phyloP scores from a whole-genome alignment of 768 basidiomycete genomes.

The Kwoniella heveanensis region DNA sequence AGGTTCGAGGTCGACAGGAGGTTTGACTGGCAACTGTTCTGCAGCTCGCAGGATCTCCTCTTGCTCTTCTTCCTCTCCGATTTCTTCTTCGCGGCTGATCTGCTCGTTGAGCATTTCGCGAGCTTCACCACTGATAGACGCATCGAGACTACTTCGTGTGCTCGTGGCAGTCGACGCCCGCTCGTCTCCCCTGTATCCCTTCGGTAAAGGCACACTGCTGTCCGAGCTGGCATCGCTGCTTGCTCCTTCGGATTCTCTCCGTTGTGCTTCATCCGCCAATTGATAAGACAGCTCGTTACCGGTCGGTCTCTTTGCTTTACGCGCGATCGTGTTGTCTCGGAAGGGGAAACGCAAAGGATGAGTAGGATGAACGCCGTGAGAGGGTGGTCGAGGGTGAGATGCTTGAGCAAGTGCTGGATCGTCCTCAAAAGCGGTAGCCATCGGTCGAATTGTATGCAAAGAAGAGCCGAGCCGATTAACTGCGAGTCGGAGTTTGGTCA shows the following conservation, averaged over 20 bases:
- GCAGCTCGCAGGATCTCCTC: constrained; percentile 35
- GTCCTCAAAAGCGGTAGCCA: constrained; percentile 6
- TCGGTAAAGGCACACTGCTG: constrained; percentile 12
- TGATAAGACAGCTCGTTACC: constrained; percentile 40
- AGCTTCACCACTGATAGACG: constrained; percentile 7
- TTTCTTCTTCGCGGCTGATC: constrained; percentile 33
- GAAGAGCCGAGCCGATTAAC: constrained; percentile 43
- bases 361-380: constrained; percentile 11
- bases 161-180: neutral
- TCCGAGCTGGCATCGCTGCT: constrained; percentile 6
- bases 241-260: constrained; percentile 3
- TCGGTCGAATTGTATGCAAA: constrained; percentile 48
- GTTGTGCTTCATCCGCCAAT: constrained; percentile 19
- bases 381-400: constrained; percentile 8
- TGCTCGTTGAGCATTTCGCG: constrained; percentile 25
- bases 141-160: neutral
- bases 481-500: constrained; percentile 16
- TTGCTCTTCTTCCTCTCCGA: constrained; percentile 30
- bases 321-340: constrained; percentile 46
- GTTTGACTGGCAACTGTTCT: neutral
- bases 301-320: constrained; percentile 40
- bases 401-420: neutral
- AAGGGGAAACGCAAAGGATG: constrained; percentile 45
- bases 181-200: constrained; percentile 1
- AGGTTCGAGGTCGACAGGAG: constrained; percentile 15